Evolutionary conservation across 495 filamentous ascomycete genomes (phyloP), one percentile per base, ranked within the genome.

Genomic region (Annulohypoxylon moriforme): DNA sequence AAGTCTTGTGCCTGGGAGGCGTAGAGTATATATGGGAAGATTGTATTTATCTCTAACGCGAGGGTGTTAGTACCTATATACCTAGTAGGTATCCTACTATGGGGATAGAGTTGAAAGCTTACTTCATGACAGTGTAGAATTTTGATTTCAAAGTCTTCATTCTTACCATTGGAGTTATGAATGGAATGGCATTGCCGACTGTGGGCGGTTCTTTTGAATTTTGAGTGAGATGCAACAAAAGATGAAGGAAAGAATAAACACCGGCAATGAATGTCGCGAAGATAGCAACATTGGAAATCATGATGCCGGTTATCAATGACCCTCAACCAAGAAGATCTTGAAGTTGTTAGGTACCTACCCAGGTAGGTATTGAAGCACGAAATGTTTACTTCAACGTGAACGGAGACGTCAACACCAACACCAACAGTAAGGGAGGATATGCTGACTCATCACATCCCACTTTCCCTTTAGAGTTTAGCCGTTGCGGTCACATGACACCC

Each of bases 21-120:
- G 61, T 3, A 74, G 44, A n/a, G 72, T 74, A 49, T 68, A 74
- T 9, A 73, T 66, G 1, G 71, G 71, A n/a, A 42, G 55, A 24
- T 38, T 47, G 20, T 47, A 24, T 9, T 47, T 47, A 22, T 47
- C 9, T 11, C 44, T 47, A 24, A 24, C 4, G n/a, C 10, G 6
- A 22, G 10, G 9, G 9, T 22, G 7, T 47, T 47, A n/a, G 27
- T 25, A 31, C 3, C 4, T n/a, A n/a, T n/a, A n/a, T n/a, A n/a
- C n/a, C n/a, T n/a, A n/a, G n/a, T n/a, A n/a, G n/a, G n/a, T n/a
- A n/a, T n/a, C n/a, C n/a, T 42, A 16, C 10, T 16, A n/a, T 42
- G 3, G n/a, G 8, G 38, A 4, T 42, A 1, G 38, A 16, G 20
- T 14, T 10, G 38, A n/a, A 55, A 14, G n/a, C 16, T n/a, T 6